These are phyloP conservation scores for Sutorius australiensis DNA, from an alignment of 768 basidiomycete species.

Conservation along the genomic window DNA sequence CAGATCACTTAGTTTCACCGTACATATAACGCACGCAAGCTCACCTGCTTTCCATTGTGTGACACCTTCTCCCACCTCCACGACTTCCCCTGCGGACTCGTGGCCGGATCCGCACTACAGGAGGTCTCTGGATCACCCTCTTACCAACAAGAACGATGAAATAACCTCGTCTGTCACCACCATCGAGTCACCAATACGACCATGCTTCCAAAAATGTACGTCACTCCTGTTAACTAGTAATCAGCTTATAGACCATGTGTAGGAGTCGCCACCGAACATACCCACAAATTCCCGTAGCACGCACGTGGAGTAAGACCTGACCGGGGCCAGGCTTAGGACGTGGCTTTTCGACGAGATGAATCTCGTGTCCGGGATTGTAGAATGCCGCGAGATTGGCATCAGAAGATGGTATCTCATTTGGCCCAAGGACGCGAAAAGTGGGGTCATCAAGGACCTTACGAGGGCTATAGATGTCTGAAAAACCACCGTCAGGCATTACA, in stretches of 20 bases:
- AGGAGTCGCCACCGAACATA: slow-evolving; percentile 25
- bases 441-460: slow-evolving; percentile 54
- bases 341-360: slow-evolving; percentile 66
- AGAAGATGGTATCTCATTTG: slow-evolving; percentile 45
- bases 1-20: neutral
- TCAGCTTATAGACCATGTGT: neutral
- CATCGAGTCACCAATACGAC: slow-evolving; percentile 66
- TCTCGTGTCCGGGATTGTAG: slow-evolving; percentile 60
- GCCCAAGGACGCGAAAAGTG: slow-evolving; percentile 48
- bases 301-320: slow-evolving; percentile 62
- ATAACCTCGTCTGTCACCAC: slow-evolving; percentile 61
- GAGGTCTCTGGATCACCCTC: neutral
- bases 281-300: slow-evolving; percentile 71
- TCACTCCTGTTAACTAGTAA: slow-evolving; percentile 46
- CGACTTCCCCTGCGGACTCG: slow-evolving; percentile 65
- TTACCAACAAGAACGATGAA: neutral
- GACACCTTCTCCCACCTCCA: slow-evolving; percentile 63
- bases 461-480: slow-evolving; percentile 49
- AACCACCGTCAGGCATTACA: slow-evolving; percentile 23
- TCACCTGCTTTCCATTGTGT: slow-evolving; percentile 59
- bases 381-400: slow-evolving; percentile 59
- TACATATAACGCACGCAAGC: neutral
- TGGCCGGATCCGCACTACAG: slow-evolving; percentile 63
- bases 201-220: slow-evolving; percentile 73
- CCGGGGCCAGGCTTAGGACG: slow-evolving; percentile 57